A percentile compares a stretch with the other conserved stretches of the same genome.
Conservation (phyloP, 1,139 yeast species). For the Diutina rugosa region DNA sequence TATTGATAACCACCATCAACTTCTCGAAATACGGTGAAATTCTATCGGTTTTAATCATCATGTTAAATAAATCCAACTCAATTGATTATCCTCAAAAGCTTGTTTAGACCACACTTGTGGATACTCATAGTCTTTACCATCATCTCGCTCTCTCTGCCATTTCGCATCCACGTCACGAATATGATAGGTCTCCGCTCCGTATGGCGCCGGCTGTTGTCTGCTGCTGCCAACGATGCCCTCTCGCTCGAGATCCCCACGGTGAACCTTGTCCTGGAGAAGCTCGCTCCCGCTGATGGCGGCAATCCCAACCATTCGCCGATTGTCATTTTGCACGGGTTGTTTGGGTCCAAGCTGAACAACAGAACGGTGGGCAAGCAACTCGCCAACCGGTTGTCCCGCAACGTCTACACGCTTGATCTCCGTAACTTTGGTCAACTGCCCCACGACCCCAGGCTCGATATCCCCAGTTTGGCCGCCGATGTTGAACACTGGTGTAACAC, state of each 20-base stretch:
- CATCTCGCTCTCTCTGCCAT: neutral
- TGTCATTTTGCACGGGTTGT: constrained; percentile 75
- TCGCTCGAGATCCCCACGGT: constrained; percentile 1
- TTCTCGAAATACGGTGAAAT: too few relatives aligned
- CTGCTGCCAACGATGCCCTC: neutral
- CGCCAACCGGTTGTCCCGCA: constrained; percentile 26
- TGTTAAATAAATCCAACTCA: too few relatives aligned
- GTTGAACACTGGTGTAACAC: constrained; percentile 37
- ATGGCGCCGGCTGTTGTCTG: neutral
- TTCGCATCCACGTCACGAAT: neutral
- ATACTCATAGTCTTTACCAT: too few relatives aligned
- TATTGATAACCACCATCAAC: too few relatives aligned
- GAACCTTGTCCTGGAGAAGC: constrained; percentile 6
- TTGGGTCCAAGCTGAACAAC: constrained; percentile 74
- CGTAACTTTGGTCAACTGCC: constrained; percentile 94
- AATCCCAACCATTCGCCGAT: constrained; percentile 32
- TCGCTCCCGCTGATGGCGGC: constrained; percentile 4
- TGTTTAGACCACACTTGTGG: too few relatives aligned
- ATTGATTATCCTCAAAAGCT: too few relatives aligned
- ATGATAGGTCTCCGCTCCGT: neutral
- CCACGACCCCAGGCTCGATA: constrained; percentile 54
- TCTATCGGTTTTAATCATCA: too few relatives aligned
- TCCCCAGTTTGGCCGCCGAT: constrained; percentile 75
- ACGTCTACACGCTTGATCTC: constrained; percentile 64
- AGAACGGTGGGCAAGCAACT: constrained; percentile 52